A percentile compares a stretch with the other conserved stretches of the same genome.
These are phyloP conservation scores for Limnanthes douglasii DNA, from an alignment of 345 rosid species.

Conservation along the genomic window DNA sequence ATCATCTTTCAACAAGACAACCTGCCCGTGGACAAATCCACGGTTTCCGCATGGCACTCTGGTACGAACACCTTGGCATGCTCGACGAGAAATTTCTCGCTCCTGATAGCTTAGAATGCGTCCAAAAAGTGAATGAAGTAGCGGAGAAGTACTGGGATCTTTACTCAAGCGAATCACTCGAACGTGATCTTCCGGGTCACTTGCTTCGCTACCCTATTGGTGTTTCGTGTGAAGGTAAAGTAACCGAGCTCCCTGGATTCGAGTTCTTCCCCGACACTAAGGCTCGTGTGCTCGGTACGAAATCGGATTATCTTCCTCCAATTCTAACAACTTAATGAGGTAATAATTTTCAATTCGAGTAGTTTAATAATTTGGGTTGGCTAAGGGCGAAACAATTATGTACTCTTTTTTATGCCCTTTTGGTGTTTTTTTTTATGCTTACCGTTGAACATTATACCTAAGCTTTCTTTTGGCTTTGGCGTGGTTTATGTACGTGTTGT, in stretches of 20 bases:
- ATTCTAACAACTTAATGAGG: constrained; percentile 82
- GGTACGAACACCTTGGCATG: constrained; percentile 98
- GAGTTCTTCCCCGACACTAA: constrained; percentile 87
- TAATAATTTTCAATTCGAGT: too few species aligned
- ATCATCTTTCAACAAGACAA: constrained; percentile 60
- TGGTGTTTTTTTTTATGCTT: too few species aligned
- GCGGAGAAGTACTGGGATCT: constrained; percentile 88
- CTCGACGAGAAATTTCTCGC: constrained; percentile 58
- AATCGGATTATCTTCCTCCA: constrained; percentile 87
- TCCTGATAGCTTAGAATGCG: constrained; percentile 60
- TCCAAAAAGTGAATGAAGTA: constrained; percentile 55
- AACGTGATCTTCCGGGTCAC: constrained; percentile 84
- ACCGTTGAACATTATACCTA: too few species aligned
- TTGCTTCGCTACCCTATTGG: constrained; percentile 84
- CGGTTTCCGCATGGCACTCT: constrained; percentile 88
- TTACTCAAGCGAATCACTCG: constrained; percentile 61
- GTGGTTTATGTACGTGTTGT: too few species aligned
- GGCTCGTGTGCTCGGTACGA: constrained; percentile 72
- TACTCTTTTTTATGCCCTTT: too few species aligned
- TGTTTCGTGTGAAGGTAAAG: constrained; percentile 42
- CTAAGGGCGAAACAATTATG: too few species aligned
- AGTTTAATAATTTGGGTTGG: too few species aligned
- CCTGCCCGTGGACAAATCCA: constrained; percentile 94
- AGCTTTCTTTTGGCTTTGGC: too few species aligned
- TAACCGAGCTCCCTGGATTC: constrained; percentile 53